Base-by-base conservation (phyloP, 108 stramenopile genomes). In the Stephanodiscus triporus region DNA sequence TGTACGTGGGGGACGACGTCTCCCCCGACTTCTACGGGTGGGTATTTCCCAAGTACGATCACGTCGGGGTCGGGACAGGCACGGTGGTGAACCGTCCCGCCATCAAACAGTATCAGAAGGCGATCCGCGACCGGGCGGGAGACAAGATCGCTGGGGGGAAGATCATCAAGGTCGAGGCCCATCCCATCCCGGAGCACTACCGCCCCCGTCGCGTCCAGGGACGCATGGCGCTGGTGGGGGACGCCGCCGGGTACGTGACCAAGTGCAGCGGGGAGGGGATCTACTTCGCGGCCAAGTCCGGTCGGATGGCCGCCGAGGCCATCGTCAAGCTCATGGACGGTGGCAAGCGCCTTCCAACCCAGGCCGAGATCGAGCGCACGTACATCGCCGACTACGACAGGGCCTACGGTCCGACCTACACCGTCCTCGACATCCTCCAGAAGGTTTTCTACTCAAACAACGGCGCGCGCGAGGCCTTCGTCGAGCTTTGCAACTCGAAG, bases 1-100 rank as follows among this genome's bases (percentile, higher is more conserved):
- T 97, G 95, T 98, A 98, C 68, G 97, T 98, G n/a, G 97, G 97
- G 30, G 97, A 98, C 67, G 97, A 98, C 83, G 97, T 98, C 57
- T 95, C 94, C 42, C 97, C 97, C 34, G 97, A 98, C 79, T 98
- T 98, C 77, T 98, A 98, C 83, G 97, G 97, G 64, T 98, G 97
- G 97, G 97, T 98, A 58, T 98, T 98, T 91, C 97, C 97, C 83
- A 98, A 98, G 85, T 97, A 98, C 81, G 97, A 98, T 86, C 97
- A 98, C 85, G 97, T 98, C 45, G 97, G 97, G 66, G 97, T 98
- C 68, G 97, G 97, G 81, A 98, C 97, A 10, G 97, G 97, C 60
- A 98, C 97, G 67, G 97, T 98, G 62, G 90, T 98, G 47, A 98
- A 98, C 94, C 88, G 97, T 29, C 97, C 97, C 27, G 97, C 96